Conservation (phyloP, 106 monocot species). For the Narthecium ossifragum region DNA sequence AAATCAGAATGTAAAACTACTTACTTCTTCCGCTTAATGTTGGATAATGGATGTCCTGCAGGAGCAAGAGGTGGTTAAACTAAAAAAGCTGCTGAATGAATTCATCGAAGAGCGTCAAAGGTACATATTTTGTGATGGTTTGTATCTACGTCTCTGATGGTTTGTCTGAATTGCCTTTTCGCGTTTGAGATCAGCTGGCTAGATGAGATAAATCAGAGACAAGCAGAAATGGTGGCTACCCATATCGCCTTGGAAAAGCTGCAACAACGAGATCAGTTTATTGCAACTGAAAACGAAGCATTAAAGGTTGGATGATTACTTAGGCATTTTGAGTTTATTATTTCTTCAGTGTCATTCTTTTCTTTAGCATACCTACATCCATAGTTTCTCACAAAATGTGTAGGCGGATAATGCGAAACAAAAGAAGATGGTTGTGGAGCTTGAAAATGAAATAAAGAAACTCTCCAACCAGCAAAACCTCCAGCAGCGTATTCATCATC, state of each 20-base stretch:
- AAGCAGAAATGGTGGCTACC: slow-evolving; percentile 45
- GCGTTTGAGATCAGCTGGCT: too few species aligned
- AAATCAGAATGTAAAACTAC: not conserved
- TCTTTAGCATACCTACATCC: not conserved
- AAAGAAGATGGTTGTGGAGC: slow-evolving; percentile 54
- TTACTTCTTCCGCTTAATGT: slow-evolving; percentile 7
- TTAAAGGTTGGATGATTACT: slow-evolving; percentile 70
- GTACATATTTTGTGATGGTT: slow-evolving; percentile 17
- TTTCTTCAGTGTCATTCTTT: not conserved
- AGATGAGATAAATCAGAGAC: slow-evolving; percentile 64
- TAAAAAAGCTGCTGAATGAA: slow-evolving; percentile 60
- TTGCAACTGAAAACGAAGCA: slow-evolving; percentile 68
- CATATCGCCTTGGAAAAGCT: slow-evolving; percentile 52
- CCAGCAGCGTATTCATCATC: slow-evolving; percentile 67
- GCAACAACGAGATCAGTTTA: slow-evolving; percentile 40
- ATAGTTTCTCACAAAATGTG: not conserved
- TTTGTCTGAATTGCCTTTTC: slow-evolving; percentile 7
- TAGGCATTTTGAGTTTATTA: not conserved
- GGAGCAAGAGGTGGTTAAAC: slow-evolving; percentile 40
- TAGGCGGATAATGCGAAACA: slow-evolving; percentile 65
- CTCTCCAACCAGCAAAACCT: slow-evolving; percentile 56
- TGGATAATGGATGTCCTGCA: slow-evolving; percentile 9
- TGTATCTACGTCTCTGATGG: not conserved
- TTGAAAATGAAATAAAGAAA: slow-evolving; percentile 71
- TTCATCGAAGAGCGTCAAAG: slow-evolving; percentile 81